Evolutionary conservation across 345 rosid genomes (phyloP), one percentile per base, ranked within the genome.

Genomic region (Physaria fendleri): DNA sequence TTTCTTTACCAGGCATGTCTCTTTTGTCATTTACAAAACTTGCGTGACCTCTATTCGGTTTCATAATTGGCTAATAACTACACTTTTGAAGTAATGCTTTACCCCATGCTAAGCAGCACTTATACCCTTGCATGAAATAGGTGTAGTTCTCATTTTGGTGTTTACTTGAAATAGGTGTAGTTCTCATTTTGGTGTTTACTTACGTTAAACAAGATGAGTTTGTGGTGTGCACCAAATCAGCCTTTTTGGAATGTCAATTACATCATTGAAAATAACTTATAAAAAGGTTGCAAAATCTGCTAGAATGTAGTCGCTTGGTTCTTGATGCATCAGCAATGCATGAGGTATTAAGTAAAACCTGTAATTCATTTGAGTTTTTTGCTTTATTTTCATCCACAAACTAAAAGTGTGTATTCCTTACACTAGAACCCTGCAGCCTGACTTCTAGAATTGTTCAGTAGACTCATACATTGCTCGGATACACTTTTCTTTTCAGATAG

Each of bases 1-100:
- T 35, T 78, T 93, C 78, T 85, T 89, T 55, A 70, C 33, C 70
- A 85, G 95, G 99, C 77, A 79, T 68, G 87, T 64, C 27, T 33
- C 54, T 29, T 29, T 62, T 33, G 21, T 47, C 28, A 41, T 63
- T 37, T 46, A 14, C 3, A 42, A 25, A 29, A 6, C 18, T 42
- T 66, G 11, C 56, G 16, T 15, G 20, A 15, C 18, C 40, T 49
- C 35, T 45, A 1, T 29, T 45, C 9, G 16, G 7, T 23, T 46
- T 28, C 47, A 29, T 24, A 5, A 2, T 9, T 15, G n/a, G n/a
- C n/a, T n/a, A 7, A 8, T 30, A 25, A 39, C 14, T 37, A 28
- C 29, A 6, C 12, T 32, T 24, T 7, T 46, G 18, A 29, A 23
- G 24, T 37, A 54, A 18, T 34, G 23, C 8, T 54, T 44, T 62